phyloP scores from a whole-genome alignment of 805 yeast genomes.

The Barnettozyma salicaria region DNA sequence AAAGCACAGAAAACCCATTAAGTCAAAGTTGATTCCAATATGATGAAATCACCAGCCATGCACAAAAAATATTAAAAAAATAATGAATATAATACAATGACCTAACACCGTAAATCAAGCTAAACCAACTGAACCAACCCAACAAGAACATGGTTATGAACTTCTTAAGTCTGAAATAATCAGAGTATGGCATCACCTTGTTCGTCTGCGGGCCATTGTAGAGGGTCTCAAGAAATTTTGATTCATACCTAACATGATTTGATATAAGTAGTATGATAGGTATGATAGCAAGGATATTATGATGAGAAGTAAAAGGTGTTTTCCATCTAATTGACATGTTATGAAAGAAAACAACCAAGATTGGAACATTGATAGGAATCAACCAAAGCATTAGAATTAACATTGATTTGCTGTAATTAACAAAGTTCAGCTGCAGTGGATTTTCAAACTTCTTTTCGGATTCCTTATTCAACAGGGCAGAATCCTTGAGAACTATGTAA shows the following conservation, averaged over 20 bases:
- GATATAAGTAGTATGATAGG: constrained; percentile 53
- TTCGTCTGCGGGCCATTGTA: constrained; percentile 33
- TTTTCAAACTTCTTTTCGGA: constrained; percentile 1
- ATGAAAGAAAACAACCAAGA: constrained; percentile 74
- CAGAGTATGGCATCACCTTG: constrained; percentile 8
- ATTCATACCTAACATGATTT: constrained; percentile 8
- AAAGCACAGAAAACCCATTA: background rate
- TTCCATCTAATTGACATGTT: constrained; percentile 72
- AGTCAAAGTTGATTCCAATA: constrained; percentile 16
- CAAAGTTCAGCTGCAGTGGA: constrained; percentile 27
- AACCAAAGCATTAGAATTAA: constrained; percentile 70
- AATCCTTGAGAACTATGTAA: constrained; percentile 2
- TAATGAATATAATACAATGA: constrained; percentile 85
- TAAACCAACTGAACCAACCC: constrained; percentile 50
- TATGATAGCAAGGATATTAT: constrained; percentile 68
- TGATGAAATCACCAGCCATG: constrained; percentile 37
- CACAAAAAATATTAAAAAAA: constrained; percentile 57
- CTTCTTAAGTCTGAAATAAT: background rate
- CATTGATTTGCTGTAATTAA: constrained; percentile 58
- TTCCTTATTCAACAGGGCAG: constrained; percentile 10
- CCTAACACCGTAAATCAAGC: constrained; percentile 68
- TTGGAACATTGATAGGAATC: constrained; percentile 72
- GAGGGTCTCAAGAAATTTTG: constrained; percentile 20
- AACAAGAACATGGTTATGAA: constrained; percentile 32
- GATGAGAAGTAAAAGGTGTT: constrained; percentile 83